These are phyloP conservation scores for Calocera cornea DNA, from an alignment of 768 basidiomycete genomes.

Conservation along the genomic window DNA sequence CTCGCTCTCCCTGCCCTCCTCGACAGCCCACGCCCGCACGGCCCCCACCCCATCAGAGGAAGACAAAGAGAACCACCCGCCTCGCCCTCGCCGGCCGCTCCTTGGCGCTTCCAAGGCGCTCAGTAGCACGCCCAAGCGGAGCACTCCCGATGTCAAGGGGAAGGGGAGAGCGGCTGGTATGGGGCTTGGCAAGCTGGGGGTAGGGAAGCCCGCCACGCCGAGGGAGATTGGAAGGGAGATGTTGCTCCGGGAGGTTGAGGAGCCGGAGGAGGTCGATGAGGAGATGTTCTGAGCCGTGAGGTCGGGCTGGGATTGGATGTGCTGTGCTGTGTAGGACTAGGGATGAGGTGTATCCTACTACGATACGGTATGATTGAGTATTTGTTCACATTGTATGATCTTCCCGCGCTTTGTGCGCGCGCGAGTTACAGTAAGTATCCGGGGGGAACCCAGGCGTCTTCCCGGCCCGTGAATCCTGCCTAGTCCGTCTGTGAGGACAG, in stretches of 20 bases:
- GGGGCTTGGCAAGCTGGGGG: not conserved
- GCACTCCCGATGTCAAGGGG: not conserved
- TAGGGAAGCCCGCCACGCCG: not conserved
- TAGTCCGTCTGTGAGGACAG: no score
- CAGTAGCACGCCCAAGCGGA: not conserved
- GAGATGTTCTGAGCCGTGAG: not conserved
- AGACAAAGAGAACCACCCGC: not conserved
- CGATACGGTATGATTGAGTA: no score
- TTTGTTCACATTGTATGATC: no score
- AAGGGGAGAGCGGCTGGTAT: not conserved
- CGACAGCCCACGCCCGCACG: not conserved
- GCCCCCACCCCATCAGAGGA: not conserved
- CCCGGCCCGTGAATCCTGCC: no score
- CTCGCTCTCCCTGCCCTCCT: not conserved
- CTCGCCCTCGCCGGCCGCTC: not conserved
- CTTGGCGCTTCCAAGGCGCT: not conserved
- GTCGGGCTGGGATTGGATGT: not conserved
- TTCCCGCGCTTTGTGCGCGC: no score
- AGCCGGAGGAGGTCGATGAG: not conserved
- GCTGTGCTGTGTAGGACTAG: no score
- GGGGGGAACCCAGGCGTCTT: no score
- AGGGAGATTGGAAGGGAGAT: not conserved
- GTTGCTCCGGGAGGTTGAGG: not conserved
- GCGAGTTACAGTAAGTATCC: no score
- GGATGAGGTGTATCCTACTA: no score